Evolutionary conservation across 139 green algal genomes (phyloP).

Genomic region (Haematococcus sp.): DNA sequence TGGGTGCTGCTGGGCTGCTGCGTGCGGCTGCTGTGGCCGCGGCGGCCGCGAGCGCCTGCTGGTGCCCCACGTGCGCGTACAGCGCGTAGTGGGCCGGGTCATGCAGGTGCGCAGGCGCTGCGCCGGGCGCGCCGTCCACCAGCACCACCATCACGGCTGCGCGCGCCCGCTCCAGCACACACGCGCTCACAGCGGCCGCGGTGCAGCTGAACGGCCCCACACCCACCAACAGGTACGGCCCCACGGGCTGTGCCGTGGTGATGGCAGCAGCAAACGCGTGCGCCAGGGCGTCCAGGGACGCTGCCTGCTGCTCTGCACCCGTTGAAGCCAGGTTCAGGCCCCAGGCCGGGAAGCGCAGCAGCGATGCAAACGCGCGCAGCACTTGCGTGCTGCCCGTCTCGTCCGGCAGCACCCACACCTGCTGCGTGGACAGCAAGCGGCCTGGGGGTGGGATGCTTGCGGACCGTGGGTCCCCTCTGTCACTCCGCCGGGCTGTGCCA

Average conservation of each 20-base stretch:
- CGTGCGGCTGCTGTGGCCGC: neutral
- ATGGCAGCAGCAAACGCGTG: slow-evolving; percentile 18
- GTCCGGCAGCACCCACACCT: slow-evolving; percentile 66
- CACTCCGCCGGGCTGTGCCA: no score
- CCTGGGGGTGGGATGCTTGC: neutral
- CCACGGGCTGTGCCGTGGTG: slow-evolving; percentile 44
- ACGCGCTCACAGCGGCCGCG: slow-evolving; percentile 47
- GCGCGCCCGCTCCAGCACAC: slow-evolving; percentile 38
- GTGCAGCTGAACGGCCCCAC: slow-evolving; percentile 42
- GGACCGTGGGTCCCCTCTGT: neutral
- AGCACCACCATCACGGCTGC: slow-evolving; percentile 52
- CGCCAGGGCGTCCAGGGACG: neutral
- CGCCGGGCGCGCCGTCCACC: slow-evolving; percentile 54
- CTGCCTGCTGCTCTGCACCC: slow-evolving; percentile 4
- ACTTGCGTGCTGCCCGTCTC: slow-evolving; percentile 43
- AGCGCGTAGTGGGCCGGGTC: no score
- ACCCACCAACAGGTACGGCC: slow-evolving; percentile 61
- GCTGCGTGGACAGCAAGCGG: slow-evolving; percentile 42
- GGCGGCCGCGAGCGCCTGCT: neutral
- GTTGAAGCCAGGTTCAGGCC: slow-evolving; percentile 20
- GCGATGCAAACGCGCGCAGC: slow-evolving; percentile 12
- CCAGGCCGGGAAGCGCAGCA: slow-evolving; percentile 39
- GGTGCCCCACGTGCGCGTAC: neutral
- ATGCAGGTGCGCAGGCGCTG: neutral
- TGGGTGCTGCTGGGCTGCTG: neutral